Evolutionary conservation across 768 basidiomycete species (phyloP).

Genomic region (Kwoniella dejecticola): DNA sequence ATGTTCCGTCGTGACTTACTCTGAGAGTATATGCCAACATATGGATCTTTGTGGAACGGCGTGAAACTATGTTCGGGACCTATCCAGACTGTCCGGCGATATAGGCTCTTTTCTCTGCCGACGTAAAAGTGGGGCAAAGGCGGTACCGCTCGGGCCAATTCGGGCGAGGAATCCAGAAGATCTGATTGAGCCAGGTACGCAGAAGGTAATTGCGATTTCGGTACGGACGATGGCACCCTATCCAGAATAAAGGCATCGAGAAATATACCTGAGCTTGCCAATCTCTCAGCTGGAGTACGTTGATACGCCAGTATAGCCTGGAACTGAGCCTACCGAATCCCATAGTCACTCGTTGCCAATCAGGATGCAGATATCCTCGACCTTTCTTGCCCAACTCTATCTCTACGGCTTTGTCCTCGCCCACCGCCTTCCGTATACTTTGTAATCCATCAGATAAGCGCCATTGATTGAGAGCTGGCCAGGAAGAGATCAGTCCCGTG

Average conservation of each 20-base stretch:
- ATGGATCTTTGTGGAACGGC: slow-evolving; percentile 53
- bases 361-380: slow-evolving; percentile 49
- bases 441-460: slow-evolving; percentile 20
- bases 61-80: slow-evolving; percentile 47
- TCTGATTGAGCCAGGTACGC: slow-evolving; percentile 53
- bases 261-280: slow-evolving; percentile 41
- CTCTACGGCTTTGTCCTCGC: slow-evolving; percentile 40
- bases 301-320: background rate
- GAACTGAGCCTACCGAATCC: slow-evolving; percentile 41
- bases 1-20: too few relatives aligned
- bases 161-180: slow-evolving; percentile 31
- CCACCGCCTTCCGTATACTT: slow-evolving; percentile 22
- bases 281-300: background rate
- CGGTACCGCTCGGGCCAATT: slow-evolving; percentile 29
- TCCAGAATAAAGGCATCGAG: slow-evolving; percentile 52
- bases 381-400: slow-evolving; percentile 45
- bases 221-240: slow-evolving; percentile 30
- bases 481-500: slow-evolving; percentile 26
- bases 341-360: slow-evolving; percentile 43
- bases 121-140: slow-evolving; percentile 30
- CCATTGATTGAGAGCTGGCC: slow-evolving; percentile 38
- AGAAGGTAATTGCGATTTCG: slow-evolving; percentile 27
- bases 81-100: slow-evolving; percentile 50
- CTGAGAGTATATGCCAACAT: slow-evolving; percentile 48
- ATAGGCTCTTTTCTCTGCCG: slow-evolving; percentile 39